Base-by-base conservation (phyloP, 2,329 filamentous ascomycete species). In the Dactylella cylindrospora region DNA sequence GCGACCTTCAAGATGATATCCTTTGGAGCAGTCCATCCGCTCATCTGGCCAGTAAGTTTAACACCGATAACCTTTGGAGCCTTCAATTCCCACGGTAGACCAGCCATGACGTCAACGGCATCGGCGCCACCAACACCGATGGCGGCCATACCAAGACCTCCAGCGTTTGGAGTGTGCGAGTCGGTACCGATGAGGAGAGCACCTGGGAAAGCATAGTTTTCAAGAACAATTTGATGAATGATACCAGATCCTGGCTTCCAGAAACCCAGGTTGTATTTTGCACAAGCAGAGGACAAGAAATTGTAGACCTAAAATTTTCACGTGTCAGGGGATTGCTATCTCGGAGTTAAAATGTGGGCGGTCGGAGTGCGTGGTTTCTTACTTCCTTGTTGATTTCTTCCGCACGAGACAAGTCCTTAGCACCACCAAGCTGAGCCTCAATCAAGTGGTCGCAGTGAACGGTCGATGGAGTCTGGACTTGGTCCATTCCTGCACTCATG, bases 261-360 rank as follows among this genome's bases (percentile, higher is more conserved):
- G 85, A 97, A 97, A 80, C 93, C 93, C 75, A 97, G 97, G 82
- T 97, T 91, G 82, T 97, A 98, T 81, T 97, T 98, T 73, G 90
- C 90, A 75, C 91, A 97, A 68, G 91, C 87, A 66, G 85, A 84
- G 65, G 90, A 83, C 73, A 98, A 79, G 82, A 98, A 98, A 77
- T 97, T 87, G 78, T 97, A 98, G 70, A 98, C 93, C 49, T 57
- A 17, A 17, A 28, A 23, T 38, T 45, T 26, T 47, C 23, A 41
- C 23, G 28, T 28, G 39, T 38, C 13, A 53, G 31, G 26, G 2
- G 22, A 20, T 13, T 4, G 3, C n/a, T 7, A n/a, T n/a, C n/a
- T n/a, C n/a, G n/a, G n/a, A n/a, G n/a, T n/a, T n/a, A n/a, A n/a
- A n/a, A n/a, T n/a, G n/a, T n/a, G n/a, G n/a, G n/a, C n/a, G n/a